Base-by-base conservation (phyloP, 2,329 filamentous ascomycete species). In the Emmonsia crescens region DNA sequence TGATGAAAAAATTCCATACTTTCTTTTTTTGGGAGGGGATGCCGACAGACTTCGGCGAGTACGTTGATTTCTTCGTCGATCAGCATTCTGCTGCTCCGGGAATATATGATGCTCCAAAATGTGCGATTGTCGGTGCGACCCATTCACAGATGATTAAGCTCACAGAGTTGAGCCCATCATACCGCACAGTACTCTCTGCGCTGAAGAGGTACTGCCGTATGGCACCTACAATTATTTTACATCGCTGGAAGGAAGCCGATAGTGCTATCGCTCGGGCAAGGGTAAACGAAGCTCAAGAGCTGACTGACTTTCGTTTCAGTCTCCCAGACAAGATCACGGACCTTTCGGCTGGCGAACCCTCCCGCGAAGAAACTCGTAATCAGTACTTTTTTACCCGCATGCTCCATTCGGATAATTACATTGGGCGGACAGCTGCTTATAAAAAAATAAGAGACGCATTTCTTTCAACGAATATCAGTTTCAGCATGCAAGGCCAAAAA, bases 21-120 rank as follows among this genome's bases (percentile, higher is more conserved):
- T 70, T 69, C 57, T 72, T 72, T 60, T 76, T 75, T 66, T 75
- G 73, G 73, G 74, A 76, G 63, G 66, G 70, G 49, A 57, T 72
- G 51, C 66, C 68, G 62, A 75, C 72, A 38, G 27, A 29, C 21
- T 31, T 29, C 5, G 10, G 12, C 16, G 27, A 9, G 16, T n/a
- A 31, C 29, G 14, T 29, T 5, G 49, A 31, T 5, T 54, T 29
- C 29, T 1, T 54, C 27, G 27, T 54, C 2, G 27, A 31, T 31
- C 27, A 29, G 8, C 16, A 24, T 33, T 54, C 49, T 1, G 49
- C 49, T 29, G 49, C 49, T 33, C 49, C 49, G 2, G 10, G n/a
- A n/a, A 27, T 51, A 51, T 51, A 51, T 6, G n/a, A 51, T 27
- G 48, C 48, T 3, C 48, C 48, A 29, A 51, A 51, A 51, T 51